Conservation (phyloP, 1,284 basidiomycete genomes). For the Austropuccinia psidii region DNA sequence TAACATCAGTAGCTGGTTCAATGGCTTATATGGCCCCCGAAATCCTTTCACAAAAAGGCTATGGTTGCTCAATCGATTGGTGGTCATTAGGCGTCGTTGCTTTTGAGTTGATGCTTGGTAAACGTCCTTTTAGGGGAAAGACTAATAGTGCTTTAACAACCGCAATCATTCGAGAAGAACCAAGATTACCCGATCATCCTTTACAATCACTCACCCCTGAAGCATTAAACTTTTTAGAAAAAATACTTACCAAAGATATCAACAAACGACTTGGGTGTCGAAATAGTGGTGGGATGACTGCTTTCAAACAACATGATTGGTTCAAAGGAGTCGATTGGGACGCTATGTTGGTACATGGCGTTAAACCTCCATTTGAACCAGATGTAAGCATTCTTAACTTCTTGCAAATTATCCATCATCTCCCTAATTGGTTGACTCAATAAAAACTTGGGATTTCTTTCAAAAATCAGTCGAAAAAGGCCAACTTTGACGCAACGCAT, state of each 20-base stretch:
- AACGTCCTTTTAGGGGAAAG: conserved; percentile 81
- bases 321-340: conserved; percentile 75
- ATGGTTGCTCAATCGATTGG: conserved; percentile 87
- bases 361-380: conserved; percentile 78
- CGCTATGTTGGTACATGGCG: conserved; percentile 68
- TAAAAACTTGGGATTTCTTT: too few species aligned
- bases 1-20: conserved; percentile 87
- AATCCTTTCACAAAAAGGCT: conserved; percentile 49
- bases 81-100: conserved; percentile 91
- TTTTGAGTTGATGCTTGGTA: conserved; percentile 83
- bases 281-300: conserved; percentile 57
- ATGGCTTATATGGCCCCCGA: conserved; percentile 89
- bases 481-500: conserved; percentile 98
- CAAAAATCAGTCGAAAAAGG: conserved; percentile 89
- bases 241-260: conserved; percentile 81
- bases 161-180: conserved; percentile 58
- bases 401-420: conserved; percentile 27
- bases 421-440: conserved; percentile 13
- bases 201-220: conserved; percentile 18
- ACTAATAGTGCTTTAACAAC: conserved; percentile 83
- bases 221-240: conserved; percentile 21
- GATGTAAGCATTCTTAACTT: conserved; percentile 72
- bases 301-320: conserved; percentile 48
- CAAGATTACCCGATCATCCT: conserved; percentile 22
- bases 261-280: conserved; percentile 72